Base-by-base conservation (phyloP, 2,329 filamentous ascomycete genomes). In the Beauveria asiatica region DNA sequence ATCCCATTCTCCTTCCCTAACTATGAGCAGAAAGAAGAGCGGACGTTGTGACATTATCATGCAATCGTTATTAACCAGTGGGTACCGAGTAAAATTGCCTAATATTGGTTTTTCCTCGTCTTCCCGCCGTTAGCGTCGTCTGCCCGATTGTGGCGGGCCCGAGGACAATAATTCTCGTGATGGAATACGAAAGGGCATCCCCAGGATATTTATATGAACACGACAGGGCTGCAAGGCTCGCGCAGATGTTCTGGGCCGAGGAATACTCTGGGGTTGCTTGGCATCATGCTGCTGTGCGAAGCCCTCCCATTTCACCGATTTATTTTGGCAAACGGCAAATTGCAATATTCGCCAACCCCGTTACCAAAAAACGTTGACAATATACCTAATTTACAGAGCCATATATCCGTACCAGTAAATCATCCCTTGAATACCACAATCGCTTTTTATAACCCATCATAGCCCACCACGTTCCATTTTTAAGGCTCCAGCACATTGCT, bases 21-120 rank as follows among this genome's bases (percentile, higher is more conserved):
- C n/a, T n/a, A 11, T 37, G 33, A 37, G 33, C 33, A 33, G 30
- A 33, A 33, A 33, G 30, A 33, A 13, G 4, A 37, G 13, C 5
- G 5, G 33, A 13, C 33, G 33, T 37, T 13, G 33, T 37, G 33
- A 37, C 33, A 37, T 37, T 37, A 10, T 33, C 30, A 33, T 33
- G 33, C 19, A 27, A 46, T 3, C 44, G 30, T 57, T 44, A 42
- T 45, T 57, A 33, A 49, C 49, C 48, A 30, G 56, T 59, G 57
- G 57, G 11, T 27, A 44, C 19, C 25, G 7, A n/a, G 41, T 52
- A 27, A 59, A 59, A 59, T 59, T 59, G 57, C 49, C 49, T 48
- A 59, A 59, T 59, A 59, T 59, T 53, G 37, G 16, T 25, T 45
- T 33, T 21, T 25, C 5, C 54, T 30, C 44, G 37, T 19, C 54